A percentile compares a stretch with the other conserved stretches of the same genome.
Conservation (phyloP, 2,329 filamentous ascomycete genomes). For the Aspergillus latus region DNA sequence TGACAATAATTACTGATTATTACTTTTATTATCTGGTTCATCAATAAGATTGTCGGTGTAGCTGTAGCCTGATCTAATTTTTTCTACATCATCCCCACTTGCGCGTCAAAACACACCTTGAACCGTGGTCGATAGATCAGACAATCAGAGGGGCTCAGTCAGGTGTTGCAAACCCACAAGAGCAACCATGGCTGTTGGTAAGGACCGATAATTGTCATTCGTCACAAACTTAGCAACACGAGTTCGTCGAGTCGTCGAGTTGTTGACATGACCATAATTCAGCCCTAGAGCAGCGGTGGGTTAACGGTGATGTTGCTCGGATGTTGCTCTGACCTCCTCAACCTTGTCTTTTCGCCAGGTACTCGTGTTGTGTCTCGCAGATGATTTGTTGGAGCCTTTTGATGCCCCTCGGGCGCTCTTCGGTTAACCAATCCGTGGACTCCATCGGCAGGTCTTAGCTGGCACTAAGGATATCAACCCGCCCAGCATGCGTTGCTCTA, state of each 20-base stretch:
- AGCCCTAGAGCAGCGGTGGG: constrained; percentile 3
- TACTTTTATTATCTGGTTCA: constrained; percentile 1
- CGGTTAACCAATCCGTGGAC: constrained; percentile 26
- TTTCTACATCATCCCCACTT: constrained; percentile 19
- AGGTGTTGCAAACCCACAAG: not conserved
- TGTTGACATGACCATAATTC: not conserved
- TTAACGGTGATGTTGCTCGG: not conserved
- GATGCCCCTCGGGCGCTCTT: constrained; percentile 10
- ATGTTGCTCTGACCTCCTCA: constrained; percentile 14
- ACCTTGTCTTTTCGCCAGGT: constrained; percentile 7
- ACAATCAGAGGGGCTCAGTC: not conserved
- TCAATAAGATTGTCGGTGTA: not conserved
- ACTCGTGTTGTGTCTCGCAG: constrained; percentile 14
- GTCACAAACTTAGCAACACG: too few relatives aligned
- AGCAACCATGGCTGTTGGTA: not conserved
- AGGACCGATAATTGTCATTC: not conserved
- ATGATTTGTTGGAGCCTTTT: constrained; percentile 20
- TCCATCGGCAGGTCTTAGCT: constrained; percentile 22
- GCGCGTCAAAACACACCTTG: constrained; percentile 18
- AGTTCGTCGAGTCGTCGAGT: too few relatives aligned
- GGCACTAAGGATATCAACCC: constrained; percentile 32
- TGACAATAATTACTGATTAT: not conserved
- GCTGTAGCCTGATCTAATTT: constrained; percentile 6
- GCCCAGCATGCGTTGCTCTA: constrained; percentile 27
- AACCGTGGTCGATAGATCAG: constrained; percentile 18